These are phyloP conservation scores for Aureobasidium sp. DNA, from an alignment of 2,329 filamentous ascomycete genomes.

Conservation along the genomic window DNA sequence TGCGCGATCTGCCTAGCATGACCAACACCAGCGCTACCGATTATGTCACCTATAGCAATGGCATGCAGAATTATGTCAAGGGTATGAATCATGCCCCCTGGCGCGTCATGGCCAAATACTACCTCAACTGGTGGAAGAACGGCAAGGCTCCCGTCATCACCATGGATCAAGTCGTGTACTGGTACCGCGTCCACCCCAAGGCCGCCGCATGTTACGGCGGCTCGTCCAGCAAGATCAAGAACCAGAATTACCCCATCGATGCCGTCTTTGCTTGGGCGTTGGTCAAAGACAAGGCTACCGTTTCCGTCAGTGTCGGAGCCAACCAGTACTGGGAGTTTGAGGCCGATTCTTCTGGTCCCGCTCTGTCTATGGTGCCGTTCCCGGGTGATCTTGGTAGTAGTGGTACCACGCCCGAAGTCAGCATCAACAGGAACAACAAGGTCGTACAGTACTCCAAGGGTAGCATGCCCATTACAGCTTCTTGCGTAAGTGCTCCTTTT, in stretches of 20 bases:
- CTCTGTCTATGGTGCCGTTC: slow-evolving; percentile 30
- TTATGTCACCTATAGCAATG: slow-evolving; percentile 27
- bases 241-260: slow-evolving; percentile 29
- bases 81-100: slow-evolving; percentile 33
- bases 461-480: slow-evolving; percentile 24
- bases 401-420: slow-evolving; percentile 28
- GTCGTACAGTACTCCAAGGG: slow-evolving; percentile 24
- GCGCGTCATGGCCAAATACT: slow-evolving; percentile 35
- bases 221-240: slow-evolving; percentile 27
- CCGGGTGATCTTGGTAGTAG: slow-evolving; percentile 24
- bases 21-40: slow-evolving; percentile 24
- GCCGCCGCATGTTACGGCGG: slow-evolving; percentile 28
- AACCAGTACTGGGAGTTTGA: slow-evolving; percentile 31
- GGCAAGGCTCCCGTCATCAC: slow-evolving; percentile 28
- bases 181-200: slow-evolving; percentile 35
- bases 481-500: slow-evolving; percentile 20
- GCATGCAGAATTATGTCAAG: slow-evolving; percentile 31
- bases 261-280: slow-evolving; percentile 35
- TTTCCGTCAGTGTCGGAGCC: slow-evolving; percentile 30
- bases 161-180: slow-evolving; percentile 33
- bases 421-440: slow-evolving; percentile 27
- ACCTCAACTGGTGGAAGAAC: slow-evolving; percentile 33
- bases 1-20: slow-evolving; percentile 30
- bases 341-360: slow-evolving; percentile 26
- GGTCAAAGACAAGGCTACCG: slow-evolving; percentile 26